These are phyloP conservation scores for Davidsoniella neocaledoniae DNA, from an alignment of 2,329 filamentous ascomycete species.

Conservation along the genomic window DNA sequence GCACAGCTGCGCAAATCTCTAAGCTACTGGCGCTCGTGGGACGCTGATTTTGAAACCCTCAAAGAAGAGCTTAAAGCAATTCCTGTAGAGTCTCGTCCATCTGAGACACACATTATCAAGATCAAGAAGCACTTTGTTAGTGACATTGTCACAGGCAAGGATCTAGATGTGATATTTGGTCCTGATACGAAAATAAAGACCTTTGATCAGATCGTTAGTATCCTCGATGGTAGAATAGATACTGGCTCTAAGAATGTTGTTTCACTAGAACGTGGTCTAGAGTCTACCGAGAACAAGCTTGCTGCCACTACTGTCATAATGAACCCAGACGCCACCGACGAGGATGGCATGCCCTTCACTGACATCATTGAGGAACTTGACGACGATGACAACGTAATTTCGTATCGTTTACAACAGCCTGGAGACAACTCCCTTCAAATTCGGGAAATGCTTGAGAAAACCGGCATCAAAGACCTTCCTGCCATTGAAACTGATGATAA, in stretches of 20 bases:
- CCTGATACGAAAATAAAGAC: constrained; percentile 16
- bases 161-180: constrained; percentile 32
- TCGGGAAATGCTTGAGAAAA: constrained; percentile 57
- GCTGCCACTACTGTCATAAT: constrained; percentile 12
- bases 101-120: constrained; percentile 33
- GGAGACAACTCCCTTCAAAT: constrained; percentile 51
- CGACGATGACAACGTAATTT: constrained; percentile 72
- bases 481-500: not conserved
- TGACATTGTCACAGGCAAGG: constrained; percentile 42
- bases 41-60: constrained; percentile 78
- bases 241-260: constrained; percentile 11
- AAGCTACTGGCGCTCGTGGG: constrained; percentile 78
- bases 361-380: constrained; percentile 90
- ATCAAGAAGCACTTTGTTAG: constrained; percentile 45
- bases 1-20: constrained; percentile 53
- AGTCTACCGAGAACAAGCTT: constrained; percentile 47
- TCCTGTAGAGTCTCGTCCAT: constrained; percentile 25
- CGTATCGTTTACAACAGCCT: constrained; percentile 46
- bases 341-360: constrained; percentile 46
- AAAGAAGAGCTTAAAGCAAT: constrained; percentile 60
- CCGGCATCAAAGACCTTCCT: constrained; percentile 36
- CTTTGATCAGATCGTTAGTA: constrained; percentile 36
- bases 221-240: constrained; percentile 26
- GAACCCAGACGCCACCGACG: constrained; percentile 18
- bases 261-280: constrained; percentile 24